Percentiles rank a stretch among this genome's conserved stretches.
Conservation (phyloP, 2,329 filamentous ascomycete species). For the Lasiodiplodia citricola region DNA sequence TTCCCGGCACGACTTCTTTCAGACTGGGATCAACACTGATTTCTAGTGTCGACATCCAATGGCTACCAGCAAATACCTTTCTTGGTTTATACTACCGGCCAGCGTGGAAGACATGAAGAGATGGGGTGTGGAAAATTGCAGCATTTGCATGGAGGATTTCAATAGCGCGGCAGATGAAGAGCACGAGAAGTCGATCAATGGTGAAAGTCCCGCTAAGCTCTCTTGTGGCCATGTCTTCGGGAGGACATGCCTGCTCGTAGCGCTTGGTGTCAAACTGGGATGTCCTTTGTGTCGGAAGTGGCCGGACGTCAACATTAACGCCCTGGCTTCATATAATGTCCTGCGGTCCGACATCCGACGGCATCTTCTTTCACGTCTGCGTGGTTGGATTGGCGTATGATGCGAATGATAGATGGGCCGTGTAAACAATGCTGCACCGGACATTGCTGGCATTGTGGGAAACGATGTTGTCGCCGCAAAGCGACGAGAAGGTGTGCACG, state of each 20-base stretch:
- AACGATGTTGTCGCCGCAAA: too few species aligned
- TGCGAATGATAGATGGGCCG: too few species aligned
- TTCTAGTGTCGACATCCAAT: neutral
- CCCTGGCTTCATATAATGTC: neutral
- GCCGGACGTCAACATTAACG: neutral
- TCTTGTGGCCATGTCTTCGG: neutral
- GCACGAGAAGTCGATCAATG: neutral
- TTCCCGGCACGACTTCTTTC: neutral
- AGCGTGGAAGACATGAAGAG: neutral
- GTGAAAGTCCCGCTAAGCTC: neutral
- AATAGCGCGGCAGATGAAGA: neutral
- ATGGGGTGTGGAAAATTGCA: neutral
- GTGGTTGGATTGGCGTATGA: too few species aligned
- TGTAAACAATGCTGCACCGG: too few species aligned
- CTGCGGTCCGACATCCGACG: too few species aligned
- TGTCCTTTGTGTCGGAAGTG: neutral
- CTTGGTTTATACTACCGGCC: neutral
- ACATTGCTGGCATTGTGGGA: too few species aligned
- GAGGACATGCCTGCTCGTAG: neutral
- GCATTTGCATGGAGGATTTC: neutral
- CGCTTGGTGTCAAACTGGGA: neutral
- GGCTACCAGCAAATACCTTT: neutral
- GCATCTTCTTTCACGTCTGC: too few species aligned
- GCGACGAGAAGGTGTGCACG: neutral
- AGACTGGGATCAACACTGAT: too few species aligned